Evolutionary conservation across 805 yeast species (phyloP).

Genomic region (Alloascoidea hylecoeti): DNA sequence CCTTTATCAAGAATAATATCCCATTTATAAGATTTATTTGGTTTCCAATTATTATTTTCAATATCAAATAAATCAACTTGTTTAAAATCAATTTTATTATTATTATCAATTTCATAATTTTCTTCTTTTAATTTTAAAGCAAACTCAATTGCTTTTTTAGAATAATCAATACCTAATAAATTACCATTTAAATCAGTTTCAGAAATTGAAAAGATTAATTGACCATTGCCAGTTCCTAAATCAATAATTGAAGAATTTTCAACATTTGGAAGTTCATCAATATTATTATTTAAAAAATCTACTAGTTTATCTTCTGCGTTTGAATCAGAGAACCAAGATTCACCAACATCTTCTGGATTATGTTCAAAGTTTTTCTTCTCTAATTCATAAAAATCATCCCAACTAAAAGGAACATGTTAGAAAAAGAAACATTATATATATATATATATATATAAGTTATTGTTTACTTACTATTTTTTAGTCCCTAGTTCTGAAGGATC

Average conservation of each 20-base stretch:
- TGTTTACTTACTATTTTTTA: constrained; percentile 46
- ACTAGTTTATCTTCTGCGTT: constrained; percentile 81
- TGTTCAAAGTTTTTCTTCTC: constrained; percentile 61
- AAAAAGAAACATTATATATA: not conserved
- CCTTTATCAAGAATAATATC: constrained; percentile 89
- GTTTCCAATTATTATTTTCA: constrained; percentile 18
- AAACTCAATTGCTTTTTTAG: constrained; percentile 65
- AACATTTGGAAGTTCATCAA: constrained; percentile 16
- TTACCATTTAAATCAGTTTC: constrained; percentile 43
- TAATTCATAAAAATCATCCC: constrained; percentile 76
- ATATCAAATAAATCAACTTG: constrained; percentile 55
- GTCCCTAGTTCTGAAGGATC: constrained; percentile 81
- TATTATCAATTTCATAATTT: constrained; percentile 18
- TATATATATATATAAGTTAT: not conserved
- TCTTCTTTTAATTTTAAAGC: constrained; percentile 43
- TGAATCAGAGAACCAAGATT: constrained; percentile 93
- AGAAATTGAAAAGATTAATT: constrained; percentile 59
- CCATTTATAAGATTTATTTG: constrained; percentile 24
- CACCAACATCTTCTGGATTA: constrained; percentile 82
- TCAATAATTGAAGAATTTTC: constrained; percentile 40
- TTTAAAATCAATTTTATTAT: constrained; percentile 29
- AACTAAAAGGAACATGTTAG: constrained; percentile 19
- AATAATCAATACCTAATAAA: constrained; percentile 75
- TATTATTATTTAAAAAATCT: constrained; percentile 45
- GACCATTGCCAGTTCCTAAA: constrained; percentile 96